Evolutionary conservation across 495 filamentous ascomycete genomes (phyloP).

Genomic region (Lindgomyces ingoldianus): DNA sequence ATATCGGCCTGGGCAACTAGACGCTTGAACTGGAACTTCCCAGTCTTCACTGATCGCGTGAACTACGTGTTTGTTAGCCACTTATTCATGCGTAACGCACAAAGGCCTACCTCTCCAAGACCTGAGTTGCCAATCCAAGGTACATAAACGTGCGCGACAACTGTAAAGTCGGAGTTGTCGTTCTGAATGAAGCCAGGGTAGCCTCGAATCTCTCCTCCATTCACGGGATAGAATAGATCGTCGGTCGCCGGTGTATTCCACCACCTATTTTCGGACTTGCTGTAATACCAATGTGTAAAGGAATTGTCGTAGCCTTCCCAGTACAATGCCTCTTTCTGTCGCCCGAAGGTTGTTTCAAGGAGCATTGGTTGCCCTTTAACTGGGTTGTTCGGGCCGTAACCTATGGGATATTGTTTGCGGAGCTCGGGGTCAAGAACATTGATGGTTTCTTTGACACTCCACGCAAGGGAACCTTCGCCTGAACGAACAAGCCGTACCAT

Average conservation of each 20-base stretch:
- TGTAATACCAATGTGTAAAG: background rate
- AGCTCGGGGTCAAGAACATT: background rate
- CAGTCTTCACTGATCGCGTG: background rate
- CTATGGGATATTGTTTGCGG: too few relatives aligned
- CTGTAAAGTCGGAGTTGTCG: constrained; percentile 9
- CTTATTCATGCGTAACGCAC: too few relatives aligned
- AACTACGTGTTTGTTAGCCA: too few relatives aligned
- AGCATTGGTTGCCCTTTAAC: background rate
- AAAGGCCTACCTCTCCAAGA: too few relatives aligned
- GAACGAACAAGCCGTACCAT: background rate
- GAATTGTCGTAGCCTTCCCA: background rate
- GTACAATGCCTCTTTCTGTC: background rate
- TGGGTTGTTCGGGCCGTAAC: background rate
- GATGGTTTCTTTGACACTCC: background rate
- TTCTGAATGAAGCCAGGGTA: constrained; percentile 7
- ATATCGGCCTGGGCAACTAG: background rate
- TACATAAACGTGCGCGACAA: too few relatives aligned
- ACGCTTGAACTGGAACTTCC: background rate
- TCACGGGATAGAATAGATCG: background rate
- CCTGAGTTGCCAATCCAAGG: too few relatives aligned
- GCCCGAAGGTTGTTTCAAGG: background rate
- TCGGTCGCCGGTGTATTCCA: background rate
- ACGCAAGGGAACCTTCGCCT: background rate
- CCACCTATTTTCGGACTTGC: background rate
- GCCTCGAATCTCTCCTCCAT: background rate